A percentile compares a stretch with the other conserved stretches of the same genome.
phyloP scores from a whole-genome alignment of 2,329 filamentous ascomycete species.

The Catunica adiposa region DNA sequence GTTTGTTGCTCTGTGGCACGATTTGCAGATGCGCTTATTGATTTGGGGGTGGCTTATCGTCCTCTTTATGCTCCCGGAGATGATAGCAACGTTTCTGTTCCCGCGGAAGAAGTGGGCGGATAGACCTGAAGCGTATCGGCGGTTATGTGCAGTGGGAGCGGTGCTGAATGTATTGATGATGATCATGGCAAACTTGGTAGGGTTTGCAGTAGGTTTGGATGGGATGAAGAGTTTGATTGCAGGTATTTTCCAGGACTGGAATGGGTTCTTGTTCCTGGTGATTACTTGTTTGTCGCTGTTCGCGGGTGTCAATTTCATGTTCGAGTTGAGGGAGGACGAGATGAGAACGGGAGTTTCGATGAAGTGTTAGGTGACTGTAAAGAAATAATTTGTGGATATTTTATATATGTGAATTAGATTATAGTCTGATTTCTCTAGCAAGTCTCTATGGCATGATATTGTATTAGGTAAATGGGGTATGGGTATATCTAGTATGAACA shows the following conservation, averaged over 20 bases:
- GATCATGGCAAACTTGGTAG: constrained; percentile 88
- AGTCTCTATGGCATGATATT: not conserved
- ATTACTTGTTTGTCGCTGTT: constrained; percentile 61
- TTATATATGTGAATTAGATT: not conserved
- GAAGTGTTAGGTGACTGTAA: constrained; percentile 48
- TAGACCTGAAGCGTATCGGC: constrained; percentile 55
- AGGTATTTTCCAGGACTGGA: constrained; percentile 60
- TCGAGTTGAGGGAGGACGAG: constrained; percentile 79
- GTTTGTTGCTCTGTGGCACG: constrained; percentile 95
- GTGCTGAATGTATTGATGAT: constrained; percentile 83
- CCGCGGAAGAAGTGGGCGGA: constrained; percentile 54
- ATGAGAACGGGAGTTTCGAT: constrained; percentile 63
- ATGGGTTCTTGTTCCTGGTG: constrained; percentile 55
- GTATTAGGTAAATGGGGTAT: not conserved
- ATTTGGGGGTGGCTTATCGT: constrained; percentile 97
- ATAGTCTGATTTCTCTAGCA: not conserved
- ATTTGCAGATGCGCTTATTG: constrained; percentile 76
- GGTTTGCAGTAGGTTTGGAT: constrained; percentile 84
- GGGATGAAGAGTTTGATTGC: constrained; percentile 61
- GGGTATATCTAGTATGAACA: not conserved
- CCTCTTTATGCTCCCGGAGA: constrained; percentile 82
- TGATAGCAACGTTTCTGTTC: constrained; percentile 55
- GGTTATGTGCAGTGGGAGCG: constrained; percentile 64
- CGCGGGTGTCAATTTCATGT: constrained; percentile 84
- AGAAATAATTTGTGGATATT: not conserved